These are phyloP conservation scores for Fusarium sp. DNA, from an alignment of 2,329 filamentous ascomycete species.

Conservation along the genomic window DNA sequence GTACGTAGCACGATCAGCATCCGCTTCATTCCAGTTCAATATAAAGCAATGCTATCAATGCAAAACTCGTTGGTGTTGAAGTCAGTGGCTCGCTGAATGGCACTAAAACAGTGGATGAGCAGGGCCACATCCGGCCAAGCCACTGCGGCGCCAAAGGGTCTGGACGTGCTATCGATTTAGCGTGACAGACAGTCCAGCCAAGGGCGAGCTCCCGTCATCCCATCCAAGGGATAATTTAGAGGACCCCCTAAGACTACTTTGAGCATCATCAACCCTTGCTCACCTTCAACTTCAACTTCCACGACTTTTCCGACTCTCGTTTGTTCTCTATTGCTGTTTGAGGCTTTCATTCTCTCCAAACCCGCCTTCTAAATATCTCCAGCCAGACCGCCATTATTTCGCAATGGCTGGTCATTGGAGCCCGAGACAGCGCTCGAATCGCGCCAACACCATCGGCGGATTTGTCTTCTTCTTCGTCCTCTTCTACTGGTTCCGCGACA, in stretches of 20 bases:
- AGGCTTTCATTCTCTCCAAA: not conserved
- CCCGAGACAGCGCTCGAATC: conserved; percentile 44
- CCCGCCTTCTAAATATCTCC: not conserved
- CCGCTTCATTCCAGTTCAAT: conserved; percentile 1
- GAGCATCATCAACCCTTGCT: conserved; percentile 37
- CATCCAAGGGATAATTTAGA: conserved; percentile 34
- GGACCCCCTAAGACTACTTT: conserved; percentile 28
- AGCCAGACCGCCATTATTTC: conserved; percentile 25
- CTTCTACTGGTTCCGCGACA: conserved; percentile 44
- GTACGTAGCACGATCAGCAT: not conserved
- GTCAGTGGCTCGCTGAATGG: conserved; percentile 7
- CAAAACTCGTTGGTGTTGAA: conserved; percentile 12
- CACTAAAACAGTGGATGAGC: conserved; percentile 24
- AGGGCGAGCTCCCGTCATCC: conserved; percentile 32
- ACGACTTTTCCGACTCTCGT: conserved; percentile 14
- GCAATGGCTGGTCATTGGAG: conserved; percentile 43
- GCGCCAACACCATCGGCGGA: conserved; percentile 42
- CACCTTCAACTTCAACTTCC: conserved; percentile 18
- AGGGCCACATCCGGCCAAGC: conserved; percentile 29
- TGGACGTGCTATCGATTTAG: conserved; percentile 10
- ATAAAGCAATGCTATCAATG: conserved; percentile 3
- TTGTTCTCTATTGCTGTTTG: conserved; percentile 6
- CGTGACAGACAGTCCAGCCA: conserved; percentile 3
- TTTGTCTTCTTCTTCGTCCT: conserved; percentile 42
- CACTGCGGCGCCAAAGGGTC: conserved; percentile 38